Base-by-base conservation (phyloP, 2,329 filamentous ascomycete species). In the Paramyrothecium roridum region DNA sequence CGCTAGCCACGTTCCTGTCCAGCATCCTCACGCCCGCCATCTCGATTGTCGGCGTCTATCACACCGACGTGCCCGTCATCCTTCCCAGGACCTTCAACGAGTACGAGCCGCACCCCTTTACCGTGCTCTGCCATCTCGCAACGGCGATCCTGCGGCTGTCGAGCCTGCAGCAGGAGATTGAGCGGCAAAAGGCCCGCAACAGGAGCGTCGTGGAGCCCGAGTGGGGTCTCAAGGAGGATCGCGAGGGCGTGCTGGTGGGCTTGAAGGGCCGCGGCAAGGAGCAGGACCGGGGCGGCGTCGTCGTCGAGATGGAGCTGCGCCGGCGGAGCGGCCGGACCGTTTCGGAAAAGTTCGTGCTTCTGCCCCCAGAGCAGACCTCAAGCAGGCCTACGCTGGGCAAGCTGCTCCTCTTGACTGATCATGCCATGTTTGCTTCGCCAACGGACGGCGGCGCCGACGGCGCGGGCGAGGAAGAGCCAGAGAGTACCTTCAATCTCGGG, bases 291-390 rank as follows among this genome's bases (percentile, higher is more conserved):
- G 56, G 60, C 11, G 75, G 76, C 1, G 88, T 93, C 1, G 90
- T 96, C 1, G 70, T 97, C 8, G 86, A 91, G 65, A 89, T 96
- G 82, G 93, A 99, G 71, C 83, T 96, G 63, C 82, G 95, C 12
- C 80, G 93, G 54, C 88, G 92, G 63, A 93, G 89, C 64, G 93
- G 93, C 0, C 80, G 92, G 4, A 85, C 87, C 0, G 87, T 96
- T 17, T 74, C 81, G 10, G 93, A 97, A 71, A 78, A 73, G 49
- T 87, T 87, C 57, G 77, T 86, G 50, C 75, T 80, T 45, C 70
- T 61, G 56, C 76, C 72, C 34, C 50, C 56, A 8, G 43, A 49
- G 17, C 48, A 57, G 30, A 54, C 48, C 43, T 40, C 54, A 49
- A 21, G 45, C 63, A 16, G 33, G 8, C 23, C 65, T 22, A 54